Conservation (phyloP, 2,329 filamentous ascomycete genomes). For the Fusarium aywerte region DNA sequence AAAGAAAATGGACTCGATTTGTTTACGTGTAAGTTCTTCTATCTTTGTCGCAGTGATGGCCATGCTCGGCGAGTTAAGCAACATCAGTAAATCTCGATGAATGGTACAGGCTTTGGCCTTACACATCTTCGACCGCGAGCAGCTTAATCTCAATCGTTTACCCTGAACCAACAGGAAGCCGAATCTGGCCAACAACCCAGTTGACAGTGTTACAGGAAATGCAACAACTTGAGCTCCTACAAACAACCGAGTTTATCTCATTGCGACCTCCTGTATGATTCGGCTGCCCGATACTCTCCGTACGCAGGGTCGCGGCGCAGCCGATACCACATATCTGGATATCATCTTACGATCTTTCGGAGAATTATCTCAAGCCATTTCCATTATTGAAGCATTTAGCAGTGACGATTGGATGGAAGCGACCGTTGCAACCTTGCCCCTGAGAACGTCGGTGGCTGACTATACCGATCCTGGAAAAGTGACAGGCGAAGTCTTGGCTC, state of each 20-base stretch:
- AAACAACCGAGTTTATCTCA: background rate
- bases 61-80: background rate
- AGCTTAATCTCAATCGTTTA: background rate
- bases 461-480: conserved; percentile 18
- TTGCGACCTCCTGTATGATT: background rate
- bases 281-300: background rate
- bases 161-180: background rate
- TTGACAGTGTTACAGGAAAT: background rate
- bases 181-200: background rate
- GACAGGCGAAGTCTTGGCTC: conserved; percentile 19
- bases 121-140: background rate
- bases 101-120: too few relatives aligned
- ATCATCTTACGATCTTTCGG: conserved; percentile 7
- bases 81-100: background rate
- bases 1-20: too few relatives aligned
- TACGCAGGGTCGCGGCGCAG: conserved; percentile 17
- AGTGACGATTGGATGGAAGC: conserved; percentile 6
- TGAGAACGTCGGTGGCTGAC: conserved; percentile 5
- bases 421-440: conserved; percentile 14
- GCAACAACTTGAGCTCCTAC: background rate
- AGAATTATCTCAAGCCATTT: conserved; percentile 15
- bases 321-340: background rate
- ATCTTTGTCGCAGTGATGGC: too few relatives aligned
- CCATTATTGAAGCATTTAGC: conserved; percentile 1
- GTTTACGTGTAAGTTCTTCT: background rate